Conservation (phyloP, 2,329 filamentous ascomycete species). For the Aaosphaeria pasadenensis region DNA sequence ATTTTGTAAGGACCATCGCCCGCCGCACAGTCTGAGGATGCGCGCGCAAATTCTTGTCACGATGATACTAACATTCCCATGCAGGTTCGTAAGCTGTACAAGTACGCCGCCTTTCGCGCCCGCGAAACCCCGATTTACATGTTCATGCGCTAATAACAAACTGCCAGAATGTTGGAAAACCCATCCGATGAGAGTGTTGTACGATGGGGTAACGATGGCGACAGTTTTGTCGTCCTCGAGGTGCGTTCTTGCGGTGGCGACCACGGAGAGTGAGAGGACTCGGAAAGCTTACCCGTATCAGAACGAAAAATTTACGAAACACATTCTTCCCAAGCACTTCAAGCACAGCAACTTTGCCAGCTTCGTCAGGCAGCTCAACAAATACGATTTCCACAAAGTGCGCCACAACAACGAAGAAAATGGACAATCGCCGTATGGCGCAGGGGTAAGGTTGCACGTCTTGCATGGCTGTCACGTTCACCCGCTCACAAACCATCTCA, state of each 20-base stretch:
- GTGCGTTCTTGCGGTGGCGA: constrained; percentile 51
- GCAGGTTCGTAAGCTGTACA: constrained; percentile 96
- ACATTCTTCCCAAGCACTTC: constrained; percentile 95
- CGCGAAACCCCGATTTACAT: background rate
- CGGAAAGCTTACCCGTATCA: constrained; percentile 36
- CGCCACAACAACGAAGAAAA: constrained; percentile 85
- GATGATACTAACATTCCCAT: constrained; percentile 7
- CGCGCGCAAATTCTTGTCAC: constrained; percentile 40
- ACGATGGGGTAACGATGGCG: constrained; percentile 89
- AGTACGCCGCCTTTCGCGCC: constrained; percentile 57
- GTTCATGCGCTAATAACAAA: background rate
- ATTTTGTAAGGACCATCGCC: constrained; percentile 64
- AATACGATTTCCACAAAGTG: constrained; percentile 98
- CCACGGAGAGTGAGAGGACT: background rate
- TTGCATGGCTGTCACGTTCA: background rate
- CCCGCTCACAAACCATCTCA: constrained; percentile 31
- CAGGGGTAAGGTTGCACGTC: constrained; percentile 58
- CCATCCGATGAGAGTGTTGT: constrained; percentile 90
- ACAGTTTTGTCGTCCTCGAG: constrained; percentile 96
- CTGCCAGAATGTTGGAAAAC: constrained; percentile 85
- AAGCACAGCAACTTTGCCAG: constrained; percentile 99
- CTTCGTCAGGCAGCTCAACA: constrained; percentile 93
- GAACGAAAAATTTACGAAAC: constrained; percentile 98
- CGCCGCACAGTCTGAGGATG: too few species aligned
- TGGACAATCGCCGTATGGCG: constrained; percentile 75